Evolutionary conservation across 306 rosid genomes (phyloP), one percentile per base, ranked within the genome.

Genomic region (Gleditsia sinensis): DNA sequence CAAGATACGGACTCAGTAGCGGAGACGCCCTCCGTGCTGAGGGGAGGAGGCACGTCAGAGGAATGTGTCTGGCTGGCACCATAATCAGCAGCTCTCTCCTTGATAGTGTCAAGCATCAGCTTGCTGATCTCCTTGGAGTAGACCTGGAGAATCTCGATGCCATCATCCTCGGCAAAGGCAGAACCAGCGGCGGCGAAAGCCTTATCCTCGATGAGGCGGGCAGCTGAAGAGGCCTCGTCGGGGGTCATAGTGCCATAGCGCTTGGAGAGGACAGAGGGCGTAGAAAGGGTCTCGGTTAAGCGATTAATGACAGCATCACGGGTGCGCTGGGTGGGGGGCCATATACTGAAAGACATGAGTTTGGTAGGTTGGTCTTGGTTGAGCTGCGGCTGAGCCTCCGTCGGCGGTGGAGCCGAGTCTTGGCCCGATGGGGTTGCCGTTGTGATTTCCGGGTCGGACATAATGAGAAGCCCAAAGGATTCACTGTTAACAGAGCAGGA

Each of bases 121-220:
- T 82, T 88, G 83, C 99, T 92, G 89, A 94, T 90, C 88, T 94
- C 96, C 86, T 89, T 92, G 68, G 97, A 92, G 56, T 90, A 94
- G 2, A 90, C 86, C 92, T 92, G 98, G 11, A 92, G 96, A 83
- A 90, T 83, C 85, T 88, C 90, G 69, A 92, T 81, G 33, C 97
- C 99, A 34, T 87, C 90, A 19, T 78, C 89, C 45, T 84, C 93
- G 7, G 87, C 28, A 28, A 87, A 71, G 13, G 88, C 57, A 76
- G 88, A 80, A 55, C 72, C 85, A 13, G 94, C 93, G 11, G 30
- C 17, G 69, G 84, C 13, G 77, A 82, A 91, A 12, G 98, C 90
- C 75, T 91, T 93, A 0, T 81, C 82, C 84, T 91, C 98, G 85
- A 94, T 91, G 74, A 40, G 74, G 63, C 69, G 86, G 1, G 98